Conservation (phyloP, 139 green algal species). For the Bryopsis sp. region DNA sequence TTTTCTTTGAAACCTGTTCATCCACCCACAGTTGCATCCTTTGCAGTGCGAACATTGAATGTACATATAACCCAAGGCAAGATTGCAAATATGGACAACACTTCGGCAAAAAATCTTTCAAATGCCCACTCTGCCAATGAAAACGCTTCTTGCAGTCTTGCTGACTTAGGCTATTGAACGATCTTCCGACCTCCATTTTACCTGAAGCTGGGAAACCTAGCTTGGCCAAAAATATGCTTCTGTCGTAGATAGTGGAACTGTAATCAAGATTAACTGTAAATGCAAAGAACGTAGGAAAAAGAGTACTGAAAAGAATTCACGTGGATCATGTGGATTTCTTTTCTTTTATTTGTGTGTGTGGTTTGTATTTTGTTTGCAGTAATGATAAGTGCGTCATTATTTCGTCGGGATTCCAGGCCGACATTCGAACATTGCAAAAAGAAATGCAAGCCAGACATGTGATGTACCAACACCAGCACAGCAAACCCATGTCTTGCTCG, state of each 20-base stretch:
- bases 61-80: background rate
- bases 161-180: too few species aligned
- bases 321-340: too few species aligned
- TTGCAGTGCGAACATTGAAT: background rate
- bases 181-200: background rate
- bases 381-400: conserved; percentile 79
- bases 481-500: conserved; percentile 73
- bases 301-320: background rate
- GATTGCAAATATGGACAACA: background rate
- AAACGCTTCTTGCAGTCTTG: too few species aligned
- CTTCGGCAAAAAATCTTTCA: background rate
- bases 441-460: conserved; percentile 59
- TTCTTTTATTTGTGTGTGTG: background rate
- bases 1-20: background rate
- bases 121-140: background rate
- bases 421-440: conserved; percentile 88
- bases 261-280: background rate
- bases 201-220: background rate
- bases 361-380: conserved; percentile 29
- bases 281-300: background rate
- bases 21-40: background rate
- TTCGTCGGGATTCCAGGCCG: conserved; percentile 84
- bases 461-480: conserved; percentile 84
- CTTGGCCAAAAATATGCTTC: background rate
- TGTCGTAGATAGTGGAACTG: background rate